Evolutionary conservation across 2,329 filamentous ascomycete species (phyloP), one percentile per base, ranked within the genome.

Genomic region (Onygenales sp.): DNA sequence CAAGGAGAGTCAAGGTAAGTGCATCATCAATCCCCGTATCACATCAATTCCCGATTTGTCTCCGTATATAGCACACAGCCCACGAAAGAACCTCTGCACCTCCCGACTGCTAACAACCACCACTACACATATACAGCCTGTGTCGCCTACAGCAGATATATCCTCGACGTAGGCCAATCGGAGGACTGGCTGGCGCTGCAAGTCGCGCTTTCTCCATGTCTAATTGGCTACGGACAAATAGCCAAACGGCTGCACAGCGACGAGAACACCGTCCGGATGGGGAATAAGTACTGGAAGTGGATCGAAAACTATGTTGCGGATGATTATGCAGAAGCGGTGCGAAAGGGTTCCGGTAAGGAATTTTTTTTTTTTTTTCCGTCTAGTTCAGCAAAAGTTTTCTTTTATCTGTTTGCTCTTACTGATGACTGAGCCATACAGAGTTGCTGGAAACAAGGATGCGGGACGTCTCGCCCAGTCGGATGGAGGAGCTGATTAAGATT

Each of bases 141-240:
- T 63, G 88, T 84, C 7, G 87, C 88, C 43, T 93, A 94, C 67
- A 90, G 86, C 54, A 77, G 87, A 65, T 95, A 92, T 67, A 85
- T 95, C 31, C 82, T 96, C 52, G 92, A 97, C 63, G 78, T 95
- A 17, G 92, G 92, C 6, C 83, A 89, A 61, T 89, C 86, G 1
- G 83, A 93, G 65, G 90, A 95, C 72, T 94, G 86, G 84, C 77
- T 96, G 44, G 90, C 85, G 3, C 78, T 97, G 8, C 89, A 95
- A 63, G 76, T 96, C 57, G 85, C 88, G 4, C 77, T 96, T 52
- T 83, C 91, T 11, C 90, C 92, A 0, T 96, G 92, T 65, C 76
- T 95, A 34, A 79, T 96, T n/a, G 92, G 92, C 42, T 96, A 97
- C 67, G 85, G 85, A 8, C 81, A 82, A 53, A 87, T 94, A 55